Evolutionary conservation across 2,329 filamentous ascomycete species (phyloP), one percentile per base, ranked within the genome.

Genomic region (Aspergillus ochraceoroseus): DNA sequence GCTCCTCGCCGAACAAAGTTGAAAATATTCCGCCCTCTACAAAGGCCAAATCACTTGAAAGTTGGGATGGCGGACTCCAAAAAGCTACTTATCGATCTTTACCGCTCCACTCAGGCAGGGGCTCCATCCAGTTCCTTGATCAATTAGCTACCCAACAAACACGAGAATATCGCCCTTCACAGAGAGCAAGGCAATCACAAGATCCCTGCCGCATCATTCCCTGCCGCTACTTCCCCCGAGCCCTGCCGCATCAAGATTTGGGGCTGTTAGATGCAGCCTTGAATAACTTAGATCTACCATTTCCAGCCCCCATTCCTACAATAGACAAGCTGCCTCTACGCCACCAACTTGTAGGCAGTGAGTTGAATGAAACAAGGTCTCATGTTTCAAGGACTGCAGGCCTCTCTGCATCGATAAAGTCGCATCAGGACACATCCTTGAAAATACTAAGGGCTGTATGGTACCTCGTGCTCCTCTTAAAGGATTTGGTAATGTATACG

Each of bases 241-340:
- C 23, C 2, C 14, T 25, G n/a, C 32, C 36, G 17, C 11, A 15
- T 23, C 40, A 32, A 12, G 34, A 30, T 18, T 17, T 37, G 7
- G 41, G 28, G 9, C 20, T 26, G 11, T 20, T 35, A 7, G 23
- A 20, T 13, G 20, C 41, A 14, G 22, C 38, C 7, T 17, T 48
- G 9, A 43, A 46, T 7, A 41, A 46, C n/a, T 25, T 38, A 8
- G 34, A 38, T 20, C 29, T 35, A 30, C 43, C 48, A 22, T 52
- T 47, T 25, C 49, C 47, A n/a, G 36, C 35, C 8, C 41, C 41
- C 7, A 44, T 45, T 14, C 47, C 49, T 11, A 46, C 45, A 7
- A 36, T 46, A 14, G 40, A 46, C n/a, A 48, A 39, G 3, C 31
- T 48, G 13, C 47, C 44, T 14, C 32, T 52, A 14, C 43, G 37